A percentile compares a stretch with the other conserved stretches of the same genome.
These are phyloP conservation scores for Leccinum rimulosum DNA, from an alignment of 768 basidiomycete genomes.

Conservation along the genomic window DNA sequence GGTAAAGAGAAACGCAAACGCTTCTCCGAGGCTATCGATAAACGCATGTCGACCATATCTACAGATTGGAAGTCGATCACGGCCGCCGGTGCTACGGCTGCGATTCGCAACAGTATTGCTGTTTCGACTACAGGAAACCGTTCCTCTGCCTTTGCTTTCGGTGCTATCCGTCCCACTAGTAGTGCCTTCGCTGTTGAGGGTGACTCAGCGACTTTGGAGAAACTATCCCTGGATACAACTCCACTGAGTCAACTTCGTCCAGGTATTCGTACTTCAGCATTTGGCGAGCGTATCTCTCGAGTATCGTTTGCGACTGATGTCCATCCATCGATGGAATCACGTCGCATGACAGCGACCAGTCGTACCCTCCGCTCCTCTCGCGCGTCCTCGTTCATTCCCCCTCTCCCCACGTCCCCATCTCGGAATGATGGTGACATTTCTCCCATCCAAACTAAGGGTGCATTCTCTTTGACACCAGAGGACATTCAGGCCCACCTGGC, in stretches of 20 bases:
- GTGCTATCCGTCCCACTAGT: constrained; percentile 49
- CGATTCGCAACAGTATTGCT: constrained; percentile 69
- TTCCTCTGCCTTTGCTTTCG: constrained; percentile 54
- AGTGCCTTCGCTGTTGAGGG: constrained; percentile 45
- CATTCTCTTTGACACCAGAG: constrained; percentile 49
- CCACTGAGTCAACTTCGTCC: constrained; percentile 49
- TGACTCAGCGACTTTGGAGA: constrained; percentile 31
- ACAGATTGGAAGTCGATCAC: constrained; percentile 76
- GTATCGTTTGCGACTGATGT: constrained; percentile 70
- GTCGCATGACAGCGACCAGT: constrained; percentile 40
- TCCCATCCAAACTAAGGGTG: constrained; percentile 43
- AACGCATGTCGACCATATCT: constrained; percentile 81
- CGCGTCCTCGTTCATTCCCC: constrained; percentile 39
- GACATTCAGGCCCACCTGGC: constrained; percentile 59
- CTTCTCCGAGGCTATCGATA: constrained; percentile 69
- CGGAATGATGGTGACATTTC: constrained; percentile 37
- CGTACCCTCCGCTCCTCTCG: constrained; percentile 46
- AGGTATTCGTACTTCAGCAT: constrained; percentile 50
- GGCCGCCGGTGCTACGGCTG: constrained; percentile 65
- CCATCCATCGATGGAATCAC: constrained; percentile 44
- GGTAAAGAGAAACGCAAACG: constrained; percentile 51
- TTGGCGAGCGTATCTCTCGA: constrained; percentile 51
- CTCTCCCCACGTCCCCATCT: constrained; percentile 24
- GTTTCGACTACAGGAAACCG: constrained; percentile 36
- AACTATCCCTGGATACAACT: constrained; percentile 39